Conservation (phyloP, 495 filamentous ascomycete genomes). For the Podospora tetraspora region DNA sequence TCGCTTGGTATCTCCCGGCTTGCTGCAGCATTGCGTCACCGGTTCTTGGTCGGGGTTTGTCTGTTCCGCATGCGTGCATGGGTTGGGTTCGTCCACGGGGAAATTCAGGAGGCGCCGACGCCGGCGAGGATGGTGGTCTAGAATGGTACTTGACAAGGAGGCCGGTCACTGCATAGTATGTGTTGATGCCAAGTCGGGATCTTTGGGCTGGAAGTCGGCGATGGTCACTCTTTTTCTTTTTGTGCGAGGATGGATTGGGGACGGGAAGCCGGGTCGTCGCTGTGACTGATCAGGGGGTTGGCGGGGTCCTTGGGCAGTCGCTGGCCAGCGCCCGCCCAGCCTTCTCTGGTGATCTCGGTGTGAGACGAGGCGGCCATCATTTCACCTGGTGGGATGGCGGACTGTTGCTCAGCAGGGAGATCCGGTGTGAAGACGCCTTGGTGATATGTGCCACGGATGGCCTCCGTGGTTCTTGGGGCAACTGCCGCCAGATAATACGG, state of each 20-base stretch:
- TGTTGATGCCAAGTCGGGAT: not conserved
- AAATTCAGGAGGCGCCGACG: not conserved
- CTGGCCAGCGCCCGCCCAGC: not conserved
- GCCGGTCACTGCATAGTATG: no score
- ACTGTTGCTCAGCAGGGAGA: not conserved
- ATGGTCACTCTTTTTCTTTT: no score
- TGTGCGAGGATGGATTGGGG: not conserved
- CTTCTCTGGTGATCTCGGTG: not conserved
- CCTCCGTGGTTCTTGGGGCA: not conserved
- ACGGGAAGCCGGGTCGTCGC: not conserved
- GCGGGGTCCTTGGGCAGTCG: no score
- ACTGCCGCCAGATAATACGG: not conserved
- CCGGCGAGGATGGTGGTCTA: not conserved
- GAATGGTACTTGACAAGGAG: not conserved
- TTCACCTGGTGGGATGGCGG: not conserved
- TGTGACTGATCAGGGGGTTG: no score
- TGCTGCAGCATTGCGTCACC: constrained; percentile 17
- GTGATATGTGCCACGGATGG: not conserved
- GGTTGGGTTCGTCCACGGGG: not conserved
- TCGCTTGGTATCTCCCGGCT: not conserved
- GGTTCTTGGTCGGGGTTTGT: constrained; percentile 6
- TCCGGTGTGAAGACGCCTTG: not conserved
- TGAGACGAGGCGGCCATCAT: not conserved
- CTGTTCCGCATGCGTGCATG: not conserved
- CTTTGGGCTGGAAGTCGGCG: no score